phyloP scores from a whole-genome alignment of 2,329 filamentous ascomycete genomes.

The Claviceps sp. region DNA sequence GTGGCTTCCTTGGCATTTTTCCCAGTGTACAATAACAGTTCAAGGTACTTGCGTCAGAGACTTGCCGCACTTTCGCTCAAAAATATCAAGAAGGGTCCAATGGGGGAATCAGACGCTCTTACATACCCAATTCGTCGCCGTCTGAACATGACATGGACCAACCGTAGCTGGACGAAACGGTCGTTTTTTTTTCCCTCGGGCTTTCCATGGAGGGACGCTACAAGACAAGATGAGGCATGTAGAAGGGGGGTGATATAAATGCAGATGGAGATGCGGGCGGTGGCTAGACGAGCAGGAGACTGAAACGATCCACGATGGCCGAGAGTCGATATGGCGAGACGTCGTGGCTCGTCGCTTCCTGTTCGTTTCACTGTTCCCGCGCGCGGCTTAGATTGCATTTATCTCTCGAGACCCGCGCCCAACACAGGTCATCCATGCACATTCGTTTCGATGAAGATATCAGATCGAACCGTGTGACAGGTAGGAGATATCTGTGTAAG shows the following conservation, averaged over 20 bases:
- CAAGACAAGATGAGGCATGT: slow-evolving; percentile 3
- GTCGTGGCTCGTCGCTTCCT: too few relatives aligned
- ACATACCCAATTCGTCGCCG: slow-evolving; percentile 23
- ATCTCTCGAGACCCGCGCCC: too few relatives aligned
- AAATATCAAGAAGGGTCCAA: background rate
- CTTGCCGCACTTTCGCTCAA: background rate
- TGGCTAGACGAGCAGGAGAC: too few relatives aligned
- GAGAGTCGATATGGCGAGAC: too few relatives aligned
- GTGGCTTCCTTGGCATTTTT: slow-evolving; percentile 19
- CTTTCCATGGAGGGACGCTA: slow-evolving; percentile 8
- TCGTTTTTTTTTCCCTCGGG: background rate
- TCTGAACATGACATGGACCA: slow-evolving; percentile 24
- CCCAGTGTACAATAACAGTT: slow-evolving; percentile 19
- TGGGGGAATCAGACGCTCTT: too few relatives aligned
- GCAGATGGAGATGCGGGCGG: background rate
- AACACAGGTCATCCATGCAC: too few relatives aligned
- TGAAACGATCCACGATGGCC: too few relatives aligned
- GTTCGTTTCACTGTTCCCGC: too few relatives aligned
- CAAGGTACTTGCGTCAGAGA: background rate
- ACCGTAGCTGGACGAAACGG: slow-evolving; percentile 17
- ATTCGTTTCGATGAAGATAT: too few relatives aligned
- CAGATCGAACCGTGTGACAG: too few relatives aligned
- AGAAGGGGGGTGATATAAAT: background rate
- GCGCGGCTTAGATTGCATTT: too few relatives aligned
- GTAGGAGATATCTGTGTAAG: too few relatives aligned